Conservation (phyloP, 805 yeast species). For the Yarrowia deformans region DNA sequence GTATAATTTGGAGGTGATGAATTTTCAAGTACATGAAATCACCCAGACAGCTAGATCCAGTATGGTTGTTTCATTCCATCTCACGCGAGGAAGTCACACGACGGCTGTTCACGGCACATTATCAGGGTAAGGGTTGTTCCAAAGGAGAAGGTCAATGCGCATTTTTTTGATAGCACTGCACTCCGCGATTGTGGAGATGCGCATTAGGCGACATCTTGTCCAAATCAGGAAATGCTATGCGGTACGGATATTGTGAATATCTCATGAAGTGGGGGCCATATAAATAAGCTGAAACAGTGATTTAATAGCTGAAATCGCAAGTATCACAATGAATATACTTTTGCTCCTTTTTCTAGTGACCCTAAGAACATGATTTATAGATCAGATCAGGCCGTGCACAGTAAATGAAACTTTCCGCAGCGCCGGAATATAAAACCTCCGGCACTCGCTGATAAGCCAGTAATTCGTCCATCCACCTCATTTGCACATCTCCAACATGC, state of each 20-base stretch:
- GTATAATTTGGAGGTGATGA: too few relatives aligned
- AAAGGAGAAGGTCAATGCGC: slow-evolving; percentile 20
- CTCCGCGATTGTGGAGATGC: slow-evolving; percentile 28
- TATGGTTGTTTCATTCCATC: not conserved
- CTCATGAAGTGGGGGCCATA: not conserved
- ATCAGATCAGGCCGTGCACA: slow-evolving; percentile 11
- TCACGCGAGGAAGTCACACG: not conserved
- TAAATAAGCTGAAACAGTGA: not conserved
- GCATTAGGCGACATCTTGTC: slow-evolving; percentile 27
- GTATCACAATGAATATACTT: not conserved
- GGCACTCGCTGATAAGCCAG: not conserved
- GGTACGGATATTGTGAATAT: not conserved
- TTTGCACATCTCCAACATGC: not conserved
- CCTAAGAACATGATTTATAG: not conserved
- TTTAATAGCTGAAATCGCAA: not conserved
- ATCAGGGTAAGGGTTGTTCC: not conserved
- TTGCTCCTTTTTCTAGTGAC: not conserved
- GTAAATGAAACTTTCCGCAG: slow-evolving; percentile 28
- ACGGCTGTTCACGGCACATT: not conserved
- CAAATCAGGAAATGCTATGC: slow-evolving; percentile 38
- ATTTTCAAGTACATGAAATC: too few relatives aligned
- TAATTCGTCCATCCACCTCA: not conserved
- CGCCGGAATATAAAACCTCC: not conserved
- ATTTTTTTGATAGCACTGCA: not conserved
- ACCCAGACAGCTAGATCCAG: too few relatives aligned